Base-by-base conservation (phyloP, 805 yeast species). In the Zygoascus flipseniorum region DNA sequence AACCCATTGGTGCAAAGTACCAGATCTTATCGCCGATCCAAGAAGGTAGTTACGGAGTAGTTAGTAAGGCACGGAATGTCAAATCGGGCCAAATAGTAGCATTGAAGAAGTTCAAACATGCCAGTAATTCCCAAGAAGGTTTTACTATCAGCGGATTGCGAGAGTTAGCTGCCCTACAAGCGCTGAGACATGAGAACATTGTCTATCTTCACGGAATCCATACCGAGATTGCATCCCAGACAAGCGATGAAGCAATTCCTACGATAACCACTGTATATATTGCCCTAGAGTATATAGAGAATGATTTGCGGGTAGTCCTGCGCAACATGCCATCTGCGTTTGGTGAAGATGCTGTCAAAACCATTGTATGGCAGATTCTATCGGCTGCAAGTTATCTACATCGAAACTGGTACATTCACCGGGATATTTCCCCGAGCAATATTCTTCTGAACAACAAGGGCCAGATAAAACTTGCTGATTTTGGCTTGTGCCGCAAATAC, bases 71-170 rank as follows among this genome's bases (percentile, higher is more conserved):
- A 2, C 66, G 69, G 43, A 74, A 76, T 49, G 61, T 63, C 14
- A 61, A 64, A 26, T 69, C 78, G 1, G 74, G 75, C 3, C 67
- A 73, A 43, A 56, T 79, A 11, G 86, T 81, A 39, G 87, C 86
- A 0, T 63, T 82, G 43, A 83, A 82, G 63, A 81, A 79, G 66
- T 68, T 82, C 48, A 73, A 81, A 43, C 39, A 11, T 28, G 23
- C 43, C 31, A 20, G 78, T 48, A 78, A 78, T 16, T 78, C 78
- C 8, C 37, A 35, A 56, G 81, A 79, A 53, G 88, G 86, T 16
- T 81, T 83, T 60, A 85, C 87, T 5, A 75, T 82, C 11, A 80
- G 86, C 1, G 83, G 85, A 31, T 72, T 83, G 65, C 71, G 88
- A 50, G 88, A 83, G 63, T 81, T 83, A 48, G 75, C 80, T 20